Percentiles rank a stretch among this genome's conserved stretches.
Evolutionary conservation across 176 grass and related monocot species (phyloP).

Genomic region (Carex scoparia): DNA sequence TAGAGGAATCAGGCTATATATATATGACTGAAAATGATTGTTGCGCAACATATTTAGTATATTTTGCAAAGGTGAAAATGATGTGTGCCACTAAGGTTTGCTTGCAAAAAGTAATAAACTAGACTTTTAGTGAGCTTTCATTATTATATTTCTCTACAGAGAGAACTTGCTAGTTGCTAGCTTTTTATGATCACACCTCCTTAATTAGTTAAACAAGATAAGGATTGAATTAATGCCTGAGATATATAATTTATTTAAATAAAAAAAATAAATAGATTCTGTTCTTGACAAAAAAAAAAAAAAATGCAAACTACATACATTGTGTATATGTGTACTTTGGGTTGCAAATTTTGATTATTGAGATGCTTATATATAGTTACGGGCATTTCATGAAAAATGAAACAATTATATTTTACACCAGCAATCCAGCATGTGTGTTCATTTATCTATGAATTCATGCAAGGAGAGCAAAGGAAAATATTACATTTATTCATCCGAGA

Average conservation of each 20-base stretch:
- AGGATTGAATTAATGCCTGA: not conserved
- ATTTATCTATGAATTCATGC: not conserved
- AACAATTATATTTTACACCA: not conserved
- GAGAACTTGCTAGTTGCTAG: no score
- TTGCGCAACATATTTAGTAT: not conserved
- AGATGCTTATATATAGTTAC: not conserved
- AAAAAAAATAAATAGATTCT: not conserved
- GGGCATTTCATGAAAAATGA: not conserved
- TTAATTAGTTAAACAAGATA: not conserved
- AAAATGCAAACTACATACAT: not conserved
- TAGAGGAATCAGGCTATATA: not conserved
- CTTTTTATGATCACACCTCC: not conserved
- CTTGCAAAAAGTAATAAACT: not conserved
- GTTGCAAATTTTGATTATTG: not conserved
- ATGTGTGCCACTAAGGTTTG: not conserved
- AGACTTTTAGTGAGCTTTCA: not conserved
- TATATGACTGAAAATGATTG: conserved; percentile 8
- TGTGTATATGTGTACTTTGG: not conserved
- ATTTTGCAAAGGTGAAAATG: conserved; percentile 6
- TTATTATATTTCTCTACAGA: not conserved
- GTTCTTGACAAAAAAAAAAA: not conserved
- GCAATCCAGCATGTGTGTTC: not conserved
- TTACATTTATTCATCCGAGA: not conserved
- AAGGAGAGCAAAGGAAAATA: not conserved
- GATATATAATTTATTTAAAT: not conserved